These are phyloP conservation scores for Kokia cookei DNA, from an alignment of 441 rosid species.

Conservation along the genomic window DNA sequence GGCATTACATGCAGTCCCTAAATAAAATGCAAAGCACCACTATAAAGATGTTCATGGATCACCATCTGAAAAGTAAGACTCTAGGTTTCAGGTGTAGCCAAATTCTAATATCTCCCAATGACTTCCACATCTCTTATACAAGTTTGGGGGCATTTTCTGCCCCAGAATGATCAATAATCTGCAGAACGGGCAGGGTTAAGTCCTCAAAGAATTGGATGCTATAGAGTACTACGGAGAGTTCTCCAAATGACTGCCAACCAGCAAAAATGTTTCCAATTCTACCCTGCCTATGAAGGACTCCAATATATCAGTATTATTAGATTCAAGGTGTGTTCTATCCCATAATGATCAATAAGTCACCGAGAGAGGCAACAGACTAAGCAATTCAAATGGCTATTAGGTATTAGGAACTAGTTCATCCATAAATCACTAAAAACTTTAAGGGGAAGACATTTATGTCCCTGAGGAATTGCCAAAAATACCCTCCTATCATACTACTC, in stretches of 20 bases:
- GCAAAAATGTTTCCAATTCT: neutral
- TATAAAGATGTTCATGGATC: neutral
- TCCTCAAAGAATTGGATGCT: neutral
- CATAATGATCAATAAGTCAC: neutral
- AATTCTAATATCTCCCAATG: neutral
- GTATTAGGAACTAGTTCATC: neutral
- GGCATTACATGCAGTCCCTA: conserved; percentile 15
- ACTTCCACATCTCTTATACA: neutral
- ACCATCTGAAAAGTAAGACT: neutral
- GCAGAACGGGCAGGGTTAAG: neutral
- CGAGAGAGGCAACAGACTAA: neutral
- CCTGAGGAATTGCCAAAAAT: neutral
- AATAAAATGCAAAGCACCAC: neutral
- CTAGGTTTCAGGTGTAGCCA: neutral
- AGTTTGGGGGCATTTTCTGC: neutral
- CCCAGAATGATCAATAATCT: neutral
- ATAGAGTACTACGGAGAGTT: neutral
- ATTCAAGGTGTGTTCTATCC: neutral
- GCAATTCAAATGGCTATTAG: neutral
- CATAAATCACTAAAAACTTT: neutral
- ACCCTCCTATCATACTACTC: neutral
- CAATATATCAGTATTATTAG: neutral
- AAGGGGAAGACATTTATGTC: neutral
- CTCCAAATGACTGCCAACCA: neutral
- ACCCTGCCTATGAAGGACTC: neutral